phyloP scores from a whole-genome alignment of 768 basidiomycete genomes.

The Trametes cingulata region DNA sequence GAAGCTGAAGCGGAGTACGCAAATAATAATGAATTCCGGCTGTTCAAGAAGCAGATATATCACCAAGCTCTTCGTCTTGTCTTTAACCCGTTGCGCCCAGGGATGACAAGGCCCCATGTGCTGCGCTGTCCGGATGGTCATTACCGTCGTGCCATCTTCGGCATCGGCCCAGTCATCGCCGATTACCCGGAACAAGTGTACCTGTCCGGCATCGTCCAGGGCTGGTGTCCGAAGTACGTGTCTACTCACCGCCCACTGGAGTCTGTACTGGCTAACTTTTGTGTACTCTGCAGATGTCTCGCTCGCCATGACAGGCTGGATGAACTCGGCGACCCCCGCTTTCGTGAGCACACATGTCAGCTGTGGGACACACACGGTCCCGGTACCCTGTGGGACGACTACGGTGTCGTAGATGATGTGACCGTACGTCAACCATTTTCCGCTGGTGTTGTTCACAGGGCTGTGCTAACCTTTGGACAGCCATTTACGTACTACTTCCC shows the following conservation, averaged over 20 bases:
- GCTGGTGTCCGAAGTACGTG: slow-evolving; percentile 32
- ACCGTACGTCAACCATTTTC: slow-evolving; percentile 23
- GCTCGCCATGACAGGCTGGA: neutral
- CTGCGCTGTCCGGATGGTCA: slow-evolving; percentile 38
- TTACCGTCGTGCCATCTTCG: slow-evolving; percentile 32
- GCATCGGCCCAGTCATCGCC: slow-evolving; percentile 38
- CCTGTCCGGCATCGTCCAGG: slow-evolving; percentile 30
- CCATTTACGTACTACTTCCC: slow-evolving; percentile 38
- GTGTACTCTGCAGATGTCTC: neutral
- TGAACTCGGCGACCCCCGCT: neutral
- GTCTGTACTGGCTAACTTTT: neutral
- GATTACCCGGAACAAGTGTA: slow-evolving; percentile 42
- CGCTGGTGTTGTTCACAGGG: neutral
- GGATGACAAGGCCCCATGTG: slow-evolving; percentile 22
- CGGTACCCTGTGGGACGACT: slow-evolving; percentile 29
- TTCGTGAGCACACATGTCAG: slow-evolving; percentile 21
- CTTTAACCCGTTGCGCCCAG: slow-evolving; percentile 11
- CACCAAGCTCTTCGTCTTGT: slow-evolving; percentile 16
- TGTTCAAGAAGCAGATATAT: slow-evolving; percentile 26
- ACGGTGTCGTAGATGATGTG: slow-evolving; percentile 29
- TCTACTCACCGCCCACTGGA: neutral
- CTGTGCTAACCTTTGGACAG: slow-evolving; percentile 10
- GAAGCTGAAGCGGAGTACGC: neutral
- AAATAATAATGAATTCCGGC: neutral
- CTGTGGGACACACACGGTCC: neutral